A percentile compares a stretch with the other conserved stretches of the same genome.
These are phyloP conservation scores for Fusarium subglutinans DNA, from an alignment of 2,329 filamentous ascomycete genomes.

Conservation along the genomic window DNA sequence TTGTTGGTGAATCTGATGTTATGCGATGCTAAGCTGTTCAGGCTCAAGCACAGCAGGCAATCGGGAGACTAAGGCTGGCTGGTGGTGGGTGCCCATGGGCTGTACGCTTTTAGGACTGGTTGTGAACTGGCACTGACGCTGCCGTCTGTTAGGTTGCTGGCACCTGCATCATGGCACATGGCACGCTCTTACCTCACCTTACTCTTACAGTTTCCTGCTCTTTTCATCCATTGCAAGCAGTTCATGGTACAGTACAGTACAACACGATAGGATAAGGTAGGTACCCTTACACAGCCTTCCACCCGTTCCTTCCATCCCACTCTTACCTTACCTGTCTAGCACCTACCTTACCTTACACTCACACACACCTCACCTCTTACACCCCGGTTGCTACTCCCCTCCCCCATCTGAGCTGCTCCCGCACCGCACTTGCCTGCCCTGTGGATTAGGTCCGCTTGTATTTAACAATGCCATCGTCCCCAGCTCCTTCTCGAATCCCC, in stretches of 20 bases:
- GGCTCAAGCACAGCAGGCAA: neutral
- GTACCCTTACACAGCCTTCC: conserved; percentile 38
- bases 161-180: conserved; percentile 29
- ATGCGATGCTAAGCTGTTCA: conserved; percentile 4
- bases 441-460: conserved; percentile 34
- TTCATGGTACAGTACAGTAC: conserved; percentile 6
- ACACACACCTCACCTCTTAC: conserved; percentile 30
- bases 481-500: conserved; percentile 40
- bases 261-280: conserved; percentile 8
- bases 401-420: conserved; percentile 30
- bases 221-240: neutral
- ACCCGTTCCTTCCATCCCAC: conserved; percentile 33
- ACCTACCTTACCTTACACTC: conserved; percentile 27
- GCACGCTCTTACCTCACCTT: conserved; percentile 25
- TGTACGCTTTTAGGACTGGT: conserved; percentile 27
- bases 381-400: conserved; percentile 27
- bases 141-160: conserved; percentile 4
- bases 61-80: neutral
- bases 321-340: conserved; percentile 8
- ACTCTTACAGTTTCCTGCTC: neutral
- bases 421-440: conserved; percentile 5
- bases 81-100: conserved; percentile 25
- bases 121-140: conserved; percentile 21
- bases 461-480: conserved; percentile 45
- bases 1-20: conserved; percentile 14